Evolutionary conservation across 2,329 filamentous ascomycete species (phyloP).

Genomic region (Diaporthe citri): DNA sequence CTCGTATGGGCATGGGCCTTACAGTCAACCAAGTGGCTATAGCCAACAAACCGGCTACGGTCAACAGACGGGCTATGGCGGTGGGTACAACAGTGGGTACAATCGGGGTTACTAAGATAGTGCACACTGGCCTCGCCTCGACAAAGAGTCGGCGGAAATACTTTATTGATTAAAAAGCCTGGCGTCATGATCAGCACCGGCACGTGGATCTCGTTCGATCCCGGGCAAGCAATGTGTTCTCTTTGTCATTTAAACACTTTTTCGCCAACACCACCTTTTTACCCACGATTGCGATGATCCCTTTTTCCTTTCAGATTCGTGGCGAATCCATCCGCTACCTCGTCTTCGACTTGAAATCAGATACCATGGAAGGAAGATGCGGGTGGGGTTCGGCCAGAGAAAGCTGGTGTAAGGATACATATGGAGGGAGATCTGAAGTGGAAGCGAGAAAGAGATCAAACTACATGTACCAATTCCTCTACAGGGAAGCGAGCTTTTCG

Average conservation of each 20-base stretch:
- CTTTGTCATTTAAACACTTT: constrained; percentile 38
- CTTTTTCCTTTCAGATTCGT: constrained; percentile 35
- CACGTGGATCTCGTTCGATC: constrained; percentile 22
- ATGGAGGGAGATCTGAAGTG: constrained; percentile 6
- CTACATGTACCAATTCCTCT: constrained; percentile 33
- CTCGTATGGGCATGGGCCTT: constrained; percentile 27
- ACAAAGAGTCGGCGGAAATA: constrained; percentile 16
- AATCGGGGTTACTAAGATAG: constrained; percentile 20
- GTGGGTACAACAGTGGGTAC: constrained; percentile 27
- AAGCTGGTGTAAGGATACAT: constrained; percentile 16
- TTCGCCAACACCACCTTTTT: constrained; percentile 35
- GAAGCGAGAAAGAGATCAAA: constrained; percentile 14
- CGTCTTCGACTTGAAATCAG: constrained; percentile 10
- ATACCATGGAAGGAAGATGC: constrained; percentile 33
- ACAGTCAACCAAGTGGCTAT: constrained; percentile 19
- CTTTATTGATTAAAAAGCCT: constrained; percentile 25
- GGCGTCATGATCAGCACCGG: constrained; percentile 18
- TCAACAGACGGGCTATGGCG: constrained; percentile 15
- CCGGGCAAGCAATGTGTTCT: constrained; percentile 35
- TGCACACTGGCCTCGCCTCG: background rate
- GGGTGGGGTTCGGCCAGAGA: constrained; percentile 9
- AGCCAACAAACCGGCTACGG: constrained; percentile 20
- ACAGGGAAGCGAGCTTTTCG: constrained; percentile 32
- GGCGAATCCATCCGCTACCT: constrained; percentile 19
- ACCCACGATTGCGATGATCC: constrained; percentile 41